These are phyloP conservation scores for Teunomyces kruisii DNA, from an alignment of 805 yeast genomes.

Conservation along the genomic window DNA sequence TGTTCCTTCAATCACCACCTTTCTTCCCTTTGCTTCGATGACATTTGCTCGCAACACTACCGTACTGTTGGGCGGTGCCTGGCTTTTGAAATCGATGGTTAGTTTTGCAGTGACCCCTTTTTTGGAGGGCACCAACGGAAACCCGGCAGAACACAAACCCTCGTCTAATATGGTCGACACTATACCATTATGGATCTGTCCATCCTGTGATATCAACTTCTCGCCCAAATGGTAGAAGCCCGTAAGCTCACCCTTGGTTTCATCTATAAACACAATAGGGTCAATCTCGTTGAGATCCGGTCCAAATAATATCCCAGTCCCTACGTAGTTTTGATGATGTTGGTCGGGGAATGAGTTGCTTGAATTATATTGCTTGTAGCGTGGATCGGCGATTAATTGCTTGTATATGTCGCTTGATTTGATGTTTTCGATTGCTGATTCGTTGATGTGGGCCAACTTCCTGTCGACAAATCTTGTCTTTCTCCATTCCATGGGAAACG, in stretches of 20 bases:
- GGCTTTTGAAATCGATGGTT: conserved; percentile 61
- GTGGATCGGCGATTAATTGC: conserved; percentile 14
- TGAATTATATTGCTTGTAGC: conserved; percentile 11
- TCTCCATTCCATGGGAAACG: conserved; percentile 27
- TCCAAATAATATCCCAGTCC: conserved; percentile 71
- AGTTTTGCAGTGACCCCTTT: conserved; percentile 89
- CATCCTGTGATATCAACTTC: conserved; percentile 63
- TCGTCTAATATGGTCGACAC: conserved; percentile 81
- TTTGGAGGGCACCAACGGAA: conserved; percentile 71
- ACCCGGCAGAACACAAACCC: conserved; percentile 82
- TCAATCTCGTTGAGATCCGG: conserved; percentile 69
- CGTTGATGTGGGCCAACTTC: conserved; percentile 18
- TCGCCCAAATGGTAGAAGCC: conserved; percentile 73
- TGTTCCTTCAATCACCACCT: conserved; percentile 73
- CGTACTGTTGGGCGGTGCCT: conserved; percentile 60
- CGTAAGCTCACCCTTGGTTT: conserved; percentile 50
- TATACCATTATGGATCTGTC: conserved; percentile 79
- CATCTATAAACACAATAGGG: conserved; percentile 64
- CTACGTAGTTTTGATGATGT: conserved; percentile 47
- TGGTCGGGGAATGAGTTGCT: conserved; percentile 17
- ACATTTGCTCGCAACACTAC: conserved; percentile 71
- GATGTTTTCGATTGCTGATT: conserved; percentile 18
- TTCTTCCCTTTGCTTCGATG: conserved; percentile 67
- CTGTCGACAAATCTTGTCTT: conserved; percentile 14
- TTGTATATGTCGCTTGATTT: conserved; percentile 19